Base-by-base conservation (phyloP, 75 land plant species). In the Pinus taeda region DNA sequence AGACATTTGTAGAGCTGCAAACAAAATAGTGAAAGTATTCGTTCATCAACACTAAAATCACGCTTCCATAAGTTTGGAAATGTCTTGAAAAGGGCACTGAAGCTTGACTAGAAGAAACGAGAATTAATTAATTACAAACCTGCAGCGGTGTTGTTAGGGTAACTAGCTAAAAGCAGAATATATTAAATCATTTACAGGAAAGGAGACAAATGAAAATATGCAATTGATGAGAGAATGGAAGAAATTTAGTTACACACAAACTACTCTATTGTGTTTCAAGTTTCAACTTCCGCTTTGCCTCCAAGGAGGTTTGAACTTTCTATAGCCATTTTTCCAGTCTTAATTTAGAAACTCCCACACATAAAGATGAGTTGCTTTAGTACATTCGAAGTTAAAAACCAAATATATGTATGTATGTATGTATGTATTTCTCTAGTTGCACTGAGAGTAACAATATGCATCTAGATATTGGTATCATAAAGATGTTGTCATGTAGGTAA, bases 1-100 rank as follows among this genome's bases (percentile, higher is more conserved):
- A 65, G 98, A 96, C 81, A 96, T 85, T 70, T 93, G 92, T 75
- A 96, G 88, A 63, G 96, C 96, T 96, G 72, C 72, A 69, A 17
- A n/a, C 49, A 69, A 22, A 69, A 39, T n/a, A 17, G 11, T 39
- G n/a, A 1, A 69, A 20, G 42, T 11, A 69, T 69, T 3, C 39
- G 13, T 69, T 13, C 39, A 42, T 17, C 42, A 69, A 17, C 14
- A 69, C 49, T 11, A 39, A 49, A 49, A 49, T 49, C 55, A 49
- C 12, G n/a, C n/a, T 69, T 0, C n/a, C n/a, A 42, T 22, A 12
- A 0, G 18, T 45, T 39, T 69, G n/a, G 22, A 20, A 9, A 9
- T 11, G 55, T 42, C 22, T n/a, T n/a, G 9, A n/a, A 69, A 39
- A 6, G 42, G 39, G n/a, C 49, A 45, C n/a, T 69, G 33, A n/a